These are phyloP conservation scores for Kodamaea kakaduensis DNA, from an alignment of 805 yeast species.

Conservation along the genomic window DNA sequence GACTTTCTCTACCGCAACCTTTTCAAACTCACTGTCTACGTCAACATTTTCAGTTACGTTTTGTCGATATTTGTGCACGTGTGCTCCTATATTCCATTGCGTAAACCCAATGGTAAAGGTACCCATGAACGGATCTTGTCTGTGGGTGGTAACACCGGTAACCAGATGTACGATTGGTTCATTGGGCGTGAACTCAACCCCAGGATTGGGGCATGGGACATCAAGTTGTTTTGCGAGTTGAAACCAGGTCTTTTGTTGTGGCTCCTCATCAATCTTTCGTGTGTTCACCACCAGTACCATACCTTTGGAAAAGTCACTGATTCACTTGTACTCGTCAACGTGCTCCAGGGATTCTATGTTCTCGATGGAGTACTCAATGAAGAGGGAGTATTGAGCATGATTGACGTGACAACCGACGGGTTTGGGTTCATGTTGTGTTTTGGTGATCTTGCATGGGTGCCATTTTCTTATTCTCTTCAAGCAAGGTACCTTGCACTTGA, in stretches of 20 bases:
- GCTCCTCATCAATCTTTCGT: constrained; percentile 72
- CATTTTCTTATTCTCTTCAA: constrained; percentile 86
- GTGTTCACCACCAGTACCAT: constrained; percentile 77
- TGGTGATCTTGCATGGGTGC: constrained; percentile 91
- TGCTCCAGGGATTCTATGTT: constrained; percentile 75
- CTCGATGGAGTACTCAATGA: constrained; percentile 92
- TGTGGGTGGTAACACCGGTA: constrained; percentile 80
- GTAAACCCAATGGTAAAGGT: constrained; percentile 45
- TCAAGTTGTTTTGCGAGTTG: constrained; percentile 88
- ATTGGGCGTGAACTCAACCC: constrained; percentile 97
- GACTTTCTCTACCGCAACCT: constrained; percentile 69
- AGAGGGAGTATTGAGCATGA: constrained; percentile 86
- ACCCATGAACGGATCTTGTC: constrained; percentile 73
- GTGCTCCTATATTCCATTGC: constrained; percentile 60
- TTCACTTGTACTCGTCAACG: constrained; percentile 65
- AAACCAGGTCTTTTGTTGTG: constrained; percentile 92
- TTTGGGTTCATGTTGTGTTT: constrained; percentile 95
- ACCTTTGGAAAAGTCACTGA: constrained; percentile 57
- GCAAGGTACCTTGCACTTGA: constrained; percentile 69
- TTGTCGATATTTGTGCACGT: constrained; percentile 65
- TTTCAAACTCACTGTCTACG: constrained; percentile 57
- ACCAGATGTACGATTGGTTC: constrained; percentile 82
- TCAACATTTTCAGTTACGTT: constrained; percentile 59
- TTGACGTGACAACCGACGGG: constrained; percentile 94
- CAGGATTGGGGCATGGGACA: constrained; percentile 77